A percentile compares a stretch with the other conserved stretches of the same genome.
Evolutionary conservation across 73 alveolate genomes (phyloP).

Genomic region (Tetrahymena thermophila): DNA sequence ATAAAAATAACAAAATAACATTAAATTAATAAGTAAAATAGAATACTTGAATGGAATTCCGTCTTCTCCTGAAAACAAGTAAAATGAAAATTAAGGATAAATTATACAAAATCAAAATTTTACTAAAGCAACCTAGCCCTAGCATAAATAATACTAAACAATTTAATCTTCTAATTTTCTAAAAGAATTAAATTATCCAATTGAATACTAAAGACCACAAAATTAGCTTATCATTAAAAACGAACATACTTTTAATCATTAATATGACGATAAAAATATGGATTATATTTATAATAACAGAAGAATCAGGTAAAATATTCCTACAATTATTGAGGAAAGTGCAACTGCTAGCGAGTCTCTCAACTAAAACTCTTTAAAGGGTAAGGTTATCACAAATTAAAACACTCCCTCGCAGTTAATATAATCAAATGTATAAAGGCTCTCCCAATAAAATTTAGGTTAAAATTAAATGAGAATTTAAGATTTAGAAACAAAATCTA

Average conservation of each 20-base stretch:
- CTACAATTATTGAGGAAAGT: not conserved
- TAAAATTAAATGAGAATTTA: not conserved
- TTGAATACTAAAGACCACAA: not conserved
- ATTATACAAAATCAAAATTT: not conserved
- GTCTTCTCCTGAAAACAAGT: not conserved
- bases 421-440: not conserved
- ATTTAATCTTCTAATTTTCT: not conserved
- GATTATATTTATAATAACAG: not conserved
- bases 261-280: not conserved
- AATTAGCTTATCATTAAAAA: not conserved
- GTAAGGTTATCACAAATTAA: not conserved
- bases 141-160: not conserved
- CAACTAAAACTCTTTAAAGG: not conserved
- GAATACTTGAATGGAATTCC: not conserved
- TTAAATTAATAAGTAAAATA: not conserved
- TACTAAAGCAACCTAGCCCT: not conserved
- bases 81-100: not conserved
- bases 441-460: not conserved
- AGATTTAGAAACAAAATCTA: not conserved
- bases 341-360: not conserved
- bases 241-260: not conserved
- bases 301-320: not conserved
- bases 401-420: not conserved
- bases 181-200: not conserved
- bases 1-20: not conserved